Percentiles rank a stretch among this genome's conserved stretches.
phyloP scores from a whole-genome alignment of 2,329 filamentous ascomycete genomes.

The Bipolaris oryzae region DNA sequence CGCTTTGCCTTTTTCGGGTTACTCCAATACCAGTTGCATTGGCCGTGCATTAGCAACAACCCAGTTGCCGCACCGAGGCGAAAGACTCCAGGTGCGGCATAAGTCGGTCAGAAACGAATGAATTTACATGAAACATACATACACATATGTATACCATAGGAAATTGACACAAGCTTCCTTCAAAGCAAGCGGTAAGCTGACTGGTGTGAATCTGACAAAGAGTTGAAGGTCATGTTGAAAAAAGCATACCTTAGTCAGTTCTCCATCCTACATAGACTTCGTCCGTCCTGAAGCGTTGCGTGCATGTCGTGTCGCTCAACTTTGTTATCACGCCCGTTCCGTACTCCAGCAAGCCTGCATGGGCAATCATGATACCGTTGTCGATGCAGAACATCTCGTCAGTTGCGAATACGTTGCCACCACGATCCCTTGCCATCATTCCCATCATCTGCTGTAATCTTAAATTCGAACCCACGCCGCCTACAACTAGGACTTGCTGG shows the following conservation, averaged over 20 bases:
- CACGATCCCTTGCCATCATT: constrained; percentile 85
- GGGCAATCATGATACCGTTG: constrained; percentile 99
- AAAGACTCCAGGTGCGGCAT: not conserved
- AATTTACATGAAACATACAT: not conserved
- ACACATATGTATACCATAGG: not conserved
- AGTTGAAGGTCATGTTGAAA: constrained; percentile 18
- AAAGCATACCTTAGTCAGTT: constrained; percentile 40
- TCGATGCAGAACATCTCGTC: constrained; percentile 99
- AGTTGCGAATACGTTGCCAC: constrained; percentile 89
- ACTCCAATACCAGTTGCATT: not conserved
- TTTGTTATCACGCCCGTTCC: constrained; percentile 78
- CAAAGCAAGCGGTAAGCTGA: not conserved
- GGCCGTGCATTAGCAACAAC: not conserved
- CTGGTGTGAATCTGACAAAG: not conserved
- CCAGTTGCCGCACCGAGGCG: not conserved
- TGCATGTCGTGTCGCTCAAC: constrained; percentile 77
- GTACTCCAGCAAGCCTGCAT: constrained; percentile 87
- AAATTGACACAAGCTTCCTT: not conserved
- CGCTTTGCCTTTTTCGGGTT: not conserved
- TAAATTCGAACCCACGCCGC: constrained; percentile 94
- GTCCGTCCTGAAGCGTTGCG: constrained; percentile 58
- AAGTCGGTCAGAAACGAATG: not conserved
- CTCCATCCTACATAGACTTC: constrained; percentile 58
- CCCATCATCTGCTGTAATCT: constrained; percentile 98
- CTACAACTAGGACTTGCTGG: constrained; percentile 89